phyloP scores from a whole-genome alignment of 2,329 filamentous ascomycete genomes.

The Trichoderma breve region DNA sequence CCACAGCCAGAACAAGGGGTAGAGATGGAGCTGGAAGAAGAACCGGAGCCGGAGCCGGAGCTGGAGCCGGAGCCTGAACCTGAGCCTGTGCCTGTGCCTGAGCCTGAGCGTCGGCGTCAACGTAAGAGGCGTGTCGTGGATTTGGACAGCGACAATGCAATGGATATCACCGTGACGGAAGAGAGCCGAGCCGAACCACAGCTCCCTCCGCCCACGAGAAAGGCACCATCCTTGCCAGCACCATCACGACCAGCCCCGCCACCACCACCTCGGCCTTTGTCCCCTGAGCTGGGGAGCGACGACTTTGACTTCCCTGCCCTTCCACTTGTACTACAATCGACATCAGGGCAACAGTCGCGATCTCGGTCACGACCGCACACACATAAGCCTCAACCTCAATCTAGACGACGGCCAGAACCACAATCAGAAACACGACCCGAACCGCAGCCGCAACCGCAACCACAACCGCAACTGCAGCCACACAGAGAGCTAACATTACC shows the following conservation, averaged over 20 bases:
- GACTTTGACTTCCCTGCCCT: not conserved
- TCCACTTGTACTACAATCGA: not conserved
- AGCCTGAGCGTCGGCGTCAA: not conserved
- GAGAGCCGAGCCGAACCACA: not conserved
- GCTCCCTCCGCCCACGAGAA: not conserved
- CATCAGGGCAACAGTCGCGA: not conserved
- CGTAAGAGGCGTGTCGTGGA: not conserved
- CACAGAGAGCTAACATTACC: not conserved
- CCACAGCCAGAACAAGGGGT: not conserved
- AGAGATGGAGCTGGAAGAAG: not conserved
- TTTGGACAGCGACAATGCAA: not conserved
- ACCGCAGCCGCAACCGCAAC: not conserved
- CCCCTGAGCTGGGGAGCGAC: constrained; percentile 16
- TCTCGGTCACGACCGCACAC: not conserved
- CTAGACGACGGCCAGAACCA: not conserved
- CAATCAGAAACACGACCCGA: not conserved
- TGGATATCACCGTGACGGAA: constrained; percentile 1
- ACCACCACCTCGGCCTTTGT: not conserved
- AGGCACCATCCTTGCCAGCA: not conserved
- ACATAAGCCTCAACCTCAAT: not conserved
- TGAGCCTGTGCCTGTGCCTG: not conserved
- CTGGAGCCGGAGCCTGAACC: not conserved
- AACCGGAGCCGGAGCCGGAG: not conserved
- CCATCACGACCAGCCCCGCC: not conserved
- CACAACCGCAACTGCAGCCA: not conserved